Base-by-base conservation (phyloP, 306 rosid species). In the Lupinus albus region DNA sequence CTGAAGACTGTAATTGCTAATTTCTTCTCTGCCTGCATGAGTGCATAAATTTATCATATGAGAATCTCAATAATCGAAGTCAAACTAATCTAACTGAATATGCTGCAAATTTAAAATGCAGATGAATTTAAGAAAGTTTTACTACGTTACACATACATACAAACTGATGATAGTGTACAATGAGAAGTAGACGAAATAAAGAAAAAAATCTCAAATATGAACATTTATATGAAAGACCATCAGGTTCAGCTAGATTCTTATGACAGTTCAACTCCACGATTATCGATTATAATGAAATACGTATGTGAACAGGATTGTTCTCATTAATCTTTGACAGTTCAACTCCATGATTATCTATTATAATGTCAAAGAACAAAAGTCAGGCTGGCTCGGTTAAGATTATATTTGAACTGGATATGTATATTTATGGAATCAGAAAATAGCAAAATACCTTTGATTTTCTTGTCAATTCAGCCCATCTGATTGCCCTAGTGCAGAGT, bases 1-100 rank as follows among this genome's bases (percentile, higher is more conserved):
- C 99, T 94, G 87, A 94, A 94, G 73, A 94, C 95, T 0, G 99
- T 94, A 65, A 94, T 86, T 8, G 99, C 99, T 38, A 90, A 66
- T 80, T 49, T 94, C 84, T 94, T 94, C 80, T 82, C 95, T 12
- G 74, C 83, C 97, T 94, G 92, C 74, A 75, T 36, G 59, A 68
- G 60, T 46, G 39, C 64, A 72, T 32, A 72, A 7, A 65, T 17
- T 68, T 28, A 39, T 62, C 61, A 25, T 11, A 25, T 11, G 64
- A 64, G 16, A 63, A 71, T 52, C 35, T 67, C 61, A 71, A 47
- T 33, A 61, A 53, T 45, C 39, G 25, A 57, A 76, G 50, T 71
- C 55, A 50, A 58, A 72, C 51, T 42, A 5, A 25, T 20, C 55
- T n/a, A 56, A 45, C 38, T 33, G 77, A 21, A 58, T 42, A 48